These are phyloP conservation scores for Penicillium sp. DNA, from an alignment of 2,329 filamentous ascomycete genomes.

Conservation along the genomic window DNA sequence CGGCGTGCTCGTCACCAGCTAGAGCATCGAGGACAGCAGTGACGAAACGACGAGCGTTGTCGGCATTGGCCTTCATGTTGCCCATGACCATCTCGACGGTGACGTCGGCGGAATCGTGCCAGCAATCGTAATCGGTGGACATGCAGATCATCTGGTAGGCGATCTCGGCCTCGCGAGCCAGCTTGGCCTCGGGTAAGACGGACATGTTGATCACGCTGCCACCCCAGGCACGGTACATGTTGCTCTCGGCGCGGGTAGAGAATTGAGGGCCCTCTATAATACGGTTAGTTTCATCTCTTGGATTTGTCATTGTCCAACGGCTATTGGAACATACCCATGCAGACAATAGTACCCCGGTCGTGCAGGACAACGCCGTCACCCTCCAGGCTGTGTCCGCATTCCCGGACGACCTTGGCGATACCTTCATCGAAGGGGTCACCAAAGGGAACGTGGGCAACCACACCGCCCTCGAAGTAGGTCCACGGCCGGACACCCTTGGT, in stretches of 20 bases:
- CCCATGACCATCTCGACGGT: slow-evolving; percentile 96
- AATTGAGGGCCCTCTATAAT: slow-evolving; percentile 87
- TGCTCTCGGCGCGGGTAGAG: slow-evolving; percentile 89
- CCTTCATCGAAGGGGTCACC: slow-evolving; percentile 87
- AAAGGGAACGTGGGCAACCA: slow-evolving; percentile 92
- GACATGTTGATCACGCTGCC: slow-evolving; percentile 99
- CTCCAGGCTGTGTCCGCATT: slow-evolving; percentile 70
- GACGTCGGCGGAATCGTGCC: slow-evolving; percentile 75
- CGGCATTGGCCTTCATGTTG: slow-evolving; percentile 88
- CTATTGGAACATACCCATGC: slow-evolving; percentile 65
- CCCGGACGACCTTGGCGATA: slow-evolving; percentile 70
- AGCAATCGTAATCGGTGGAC: slow-evolving; percentile 99
- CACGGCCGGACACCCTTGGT: slow-evolving; percentile 93
- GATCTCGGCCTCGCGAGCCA: slow-evolving; percentile 92
- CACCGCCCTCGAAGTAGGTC: slow-evolving; percentile 79
- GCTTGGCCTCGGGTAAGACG: slow-evolving; percentile 87
- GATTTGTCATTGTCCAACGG: neutral
- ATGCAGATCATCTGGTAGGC: slow-evolving; percentile 99
- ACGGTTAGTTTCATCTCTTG: neutral
- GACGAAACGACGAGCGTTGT: slow-evolving; percentile 81
- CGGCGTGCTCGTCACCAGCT: slow-evolving; percentile 67
- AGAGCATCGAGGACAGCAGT: slow-evolving; percentile 83
- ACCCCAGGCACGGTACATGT: slow-evolving; percentile 92
- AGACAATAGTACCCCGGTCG: slow-evolving; percentile 76
- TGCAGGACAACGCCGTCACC: slow-evolving; percentile 83